phyloP scores from a whole-genome alignment of 2,329 filamentous ascomycete species.

The Penicillium concentricum region DNA sequence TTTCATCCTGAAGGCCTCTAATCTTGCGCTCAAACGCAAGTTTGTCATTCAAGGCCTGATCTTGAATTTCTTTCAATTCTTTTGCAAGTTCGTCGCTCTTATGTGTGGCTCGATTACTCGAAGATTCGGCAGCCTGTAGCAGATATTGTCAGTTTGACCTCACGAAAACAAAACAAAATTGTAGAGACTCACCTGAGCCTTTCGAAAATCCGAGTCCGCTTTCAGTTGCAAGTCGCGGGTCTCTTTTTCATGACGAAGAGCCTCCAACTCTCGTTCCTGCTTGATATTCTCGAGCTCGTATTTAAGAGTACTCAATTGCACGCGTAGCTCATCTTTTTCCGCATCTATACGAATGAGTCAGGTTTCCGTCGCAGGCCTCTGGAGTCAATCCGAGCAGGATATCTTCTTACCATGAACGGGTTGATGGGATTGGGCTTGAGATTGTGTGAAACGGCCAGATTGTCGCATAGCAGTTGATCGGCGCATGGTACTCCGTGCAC shows the following conservation, averaged over 20 bases:
- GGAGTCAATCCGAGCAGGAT: not conserved
- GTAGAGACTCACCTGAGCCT: conserved; percentile 49
- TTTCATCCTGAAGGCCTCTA: conserved; percentile 63
- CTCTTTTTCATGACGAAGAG: conserved; percentile 78
- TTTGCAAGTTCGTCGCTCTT: conserved; percentile 56
- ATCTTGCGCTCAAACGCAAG: conserved; percentile 55
- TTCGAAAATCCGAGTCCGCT: conserved; percentile 82
- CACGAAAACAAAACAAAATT: not conserved
- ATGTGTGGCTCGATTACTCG: conserved; percentile 50
- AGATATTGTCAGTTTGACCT: not conserved
- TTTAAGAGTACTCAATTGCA: conserved; percentile 80
- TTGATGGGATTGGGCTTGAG: conserved; percentile 35
- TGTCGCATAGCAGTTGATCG: conserved; percentile 41
- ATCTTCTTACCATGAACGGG: conserved; percentile 39
- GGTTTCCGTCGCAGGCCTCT: not conserved
- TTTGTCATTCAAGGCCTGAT: conserved; percentile 56
- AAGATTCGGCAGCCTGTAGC: conserved; percentile 52
- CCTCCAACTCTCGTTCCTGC: conserved; percentile 79
- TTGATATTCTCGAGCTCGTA: conserved; percentile 86
- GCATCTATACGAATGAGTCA: conserved; percentile 31
- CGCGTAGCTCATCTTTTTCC: conserved; percentile 75
- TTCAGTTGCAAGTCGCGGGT: conserved; percentile 74
- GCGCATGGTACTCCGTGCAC: conserved; percentile 35
- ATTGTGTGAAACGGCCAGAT: conserved; percentile 35
- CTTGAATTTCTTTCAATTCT: conserved; percentile 56